Evolutionary conservation across 306 rosid genomes (phyloP), one percentile per base, ranked within the genome.

Genomic region (Parietaria judaica): DNA sequence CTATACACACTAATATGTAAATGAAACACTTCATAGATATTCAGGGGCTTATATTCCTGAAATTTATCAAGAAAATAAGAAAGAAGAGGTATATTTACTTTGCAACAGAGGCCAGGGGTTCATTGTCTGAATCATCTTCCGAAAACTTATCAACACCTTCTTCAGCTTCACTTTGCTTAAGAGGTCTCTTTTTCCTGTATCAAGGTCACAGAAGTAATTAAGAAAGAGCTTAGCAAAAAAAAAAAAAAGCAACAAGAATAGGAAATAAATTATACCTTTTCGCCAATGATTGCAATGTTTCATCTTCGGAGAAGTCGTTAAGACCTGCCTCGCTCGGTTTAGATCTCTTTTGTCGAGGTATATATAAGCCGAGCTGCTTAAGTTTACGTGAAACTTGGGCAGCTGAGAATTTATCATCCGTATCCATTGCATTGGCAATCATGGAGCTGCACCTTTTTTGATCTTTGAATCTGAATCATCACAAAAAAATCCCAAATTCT

Each of bases 381-480:
- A 91, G 98, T 68, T 87, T 88, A 60, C 73, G 85, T 71, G 86
- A 83, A 75, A 91, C 83, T 72, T 81, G 92, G 6, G 81, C 70
- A 77, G 98, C 74, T 44, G 86, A 81, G 71, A 83, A 74, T 71
- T 91, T 80, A 49, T 71, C 78, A 63, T 77, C 84, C 17, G 50
- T 77, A 64, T 78, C 95, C 78, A 85, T 75, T 66, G 87, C 87
- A 69, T 76, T 85, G 63, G 97, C 96, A 78, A 91, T 87, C 97
- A 85, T 83, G 70, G 70, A 78, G 72, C 83, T 85, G 72, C 96
- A 91, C 70, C 86, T 83, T 74, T 69, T 78, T 53, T 91, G 87
- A 65, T 80, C 96, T 74, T 91, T 91, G 70, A 87, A 91, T 75
- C 97, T 76, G 68, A 14, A 68, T 55, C 49, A 4, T 49, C 16